phyloP scores from a whole-genome alignment of 2,329 filamentous ascomycete species.

The Colletotrichum abscissum region DNA sequence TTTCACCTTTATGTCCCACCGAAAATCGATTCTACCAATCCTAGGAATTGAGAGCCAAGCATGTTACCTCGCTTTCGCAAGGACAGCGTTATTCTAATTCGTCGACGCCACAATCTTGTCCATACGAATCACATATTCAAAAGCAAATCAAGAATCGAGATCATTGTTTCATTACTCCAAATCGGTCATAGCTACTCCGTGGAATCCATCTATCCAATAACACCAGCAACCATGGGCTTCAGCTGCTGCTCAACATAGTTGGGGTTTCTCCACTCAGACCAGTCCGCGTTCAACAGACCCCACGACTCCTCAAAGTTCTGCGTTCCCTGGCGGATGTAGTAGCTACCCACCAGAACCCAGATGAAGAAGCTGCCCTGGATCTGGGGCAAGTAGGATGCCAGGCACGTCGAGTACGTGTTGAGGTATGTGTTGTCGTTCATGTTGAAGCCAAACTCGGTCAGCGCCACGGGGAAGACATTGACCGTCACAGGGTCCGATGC shows the following conservation, averaged over 20 bases:
- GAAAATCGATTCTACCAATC: no score
- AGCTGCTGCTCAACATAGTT: constrained; percentile 55
- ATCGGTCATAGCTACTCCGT: not conserved
- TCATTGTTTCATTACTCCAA: not conserved
- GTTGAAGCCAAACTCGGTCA: constrained; percentile 67
- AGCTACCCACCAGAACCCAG: constrained; percentile 69
- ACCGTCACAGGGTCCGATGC: constrained; percentile 45
- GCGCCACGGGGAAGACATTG: constrained; percentile 52
- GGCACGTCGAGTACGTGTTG: constrained; percentile 62
- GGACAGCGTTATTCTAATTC: not conserved
- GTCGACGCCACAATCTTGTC: not conserved
- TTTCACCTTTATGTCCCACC: no score
- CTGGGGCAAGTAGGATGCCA: constrained; percentile 59
- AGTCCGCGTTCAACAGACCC: constrained; percentile 66
- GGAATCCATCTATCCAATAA: constrained; percentile 34
- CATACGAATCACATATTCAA: not conserved
- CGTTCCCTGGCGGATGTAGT: constrained; percentile 63
- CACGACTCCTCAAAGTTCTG: constrained; percentile 69
- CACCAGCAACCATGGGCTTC: constrained; percentile 51
- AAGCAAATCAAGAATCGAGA: not conserved
- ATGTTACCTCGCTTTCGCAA: not conserved
- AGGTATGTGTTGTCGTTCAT: constrained; percentile 59
- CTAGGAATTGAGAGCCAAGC: not conserved
- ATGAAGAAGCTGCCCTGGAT: constrained; percentile 66
- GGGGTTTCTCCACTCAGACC: constrained; percentile 61